phyloP scores from a whole-genome alignment of 2,329 filamentous ascomycete species.

The Aspergillus fischeri region DNA sequence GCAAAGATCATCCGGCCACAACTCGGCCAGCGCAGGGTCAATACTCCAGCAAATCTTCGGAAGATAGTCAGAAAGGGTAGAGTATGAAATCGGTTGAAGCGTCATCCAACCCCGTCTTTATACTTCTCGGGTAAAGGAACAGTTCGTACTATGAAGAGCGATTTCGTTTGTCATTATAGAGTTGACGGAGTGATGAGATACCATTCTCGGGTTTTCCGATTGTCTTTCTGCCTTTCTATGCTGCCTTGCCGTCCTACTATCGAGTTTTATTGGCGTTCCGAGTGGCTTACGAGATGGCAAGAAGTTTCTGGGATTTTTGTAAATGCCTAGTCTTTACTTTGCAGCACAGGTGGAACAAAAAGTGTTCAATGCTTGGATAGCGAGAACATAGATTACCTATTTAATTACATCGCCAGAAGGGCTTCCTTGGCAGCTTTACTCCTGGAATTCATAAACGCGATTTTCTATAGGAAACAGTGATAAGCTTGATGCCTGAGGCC shows the following conservation, averaged over 20 bases:
- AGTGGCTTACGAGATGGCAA: constrained; percentile 26
- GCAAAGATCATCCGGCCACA: constrained; percentile 13
- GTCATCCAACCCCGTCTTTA: constrained; percentile 28
- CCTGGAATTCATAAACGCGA: not conserved
- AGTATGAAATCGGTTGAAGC: not conserved
- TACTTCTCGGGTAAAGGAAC: constrained; percentile 20
- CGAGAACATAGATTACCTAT: not conserved
- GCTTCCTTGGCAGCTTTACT: not conserved
- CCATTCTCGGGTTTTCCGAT: constrained; percentile 8
- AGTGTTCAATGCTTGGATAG: not conserved
- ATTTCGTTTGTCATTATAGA: constrained; percentile 1
- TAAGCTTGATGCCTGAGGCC: not conserved
- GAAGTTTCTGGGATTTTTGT: constrained; percentile 20
- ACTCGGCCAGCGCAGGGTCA: constrained; percentile 14
- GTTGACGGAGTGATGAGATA: constrained; percentile 9
- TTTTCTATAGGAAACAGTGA: not conserved
- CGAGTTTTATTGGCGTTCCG: constrained; percentile 25
- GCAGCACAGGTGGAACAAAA: not conserved
- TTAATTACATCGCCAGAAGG: not conserved
- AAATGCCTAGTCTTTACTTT: constrained; percentile 9
- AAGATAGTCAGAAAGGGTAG: constrained; percentile 6
- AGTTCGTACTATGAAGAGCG: constrained; percentile 11
- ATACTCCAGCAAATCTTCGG: constrained; percentile 54
- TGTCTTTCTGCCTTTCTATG: constrained; percentile 8
- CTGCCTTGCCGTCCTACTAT: constrained; percentile 11